Percentiles rank a stretch among this genome's conserved stretches.
These are phyloP conservation scores for Coemansia sp. DNA, from an alignment of 192 early-diverging fungal genomes.

Conservation along the genomic window DNA sequence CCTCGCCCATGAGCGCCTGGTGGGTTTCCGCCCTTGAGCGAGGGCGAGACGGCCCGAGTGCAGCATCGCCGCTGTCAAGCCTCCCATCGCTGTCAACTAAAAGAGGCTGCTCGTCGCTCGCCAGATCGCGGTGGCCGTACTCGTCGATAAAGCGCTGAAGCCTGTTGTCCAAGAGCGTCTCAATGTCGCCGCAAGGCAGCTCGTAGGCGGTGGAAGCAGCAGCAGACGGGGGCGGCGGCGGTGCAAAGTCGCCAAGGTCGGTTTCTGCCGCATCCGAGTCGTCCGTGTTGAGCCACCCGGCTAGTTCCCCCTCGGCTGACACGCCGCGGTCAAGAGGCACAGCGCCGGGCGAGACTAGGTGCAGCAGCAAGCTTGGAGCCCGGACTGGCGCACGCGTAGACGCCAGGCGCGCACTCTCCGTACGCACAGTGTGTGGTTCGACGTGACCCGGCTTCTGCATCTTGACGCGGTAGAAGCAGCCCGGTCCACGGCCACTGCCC, in stretches of 20 bases:
- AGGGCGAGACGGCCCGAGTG: background rate
- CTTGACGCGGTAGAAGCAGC: conserved; percentile 12
- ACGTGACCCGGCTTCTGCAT: conserved; percentile 15
- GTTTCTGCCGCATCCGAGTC: conserved; percentile 9
- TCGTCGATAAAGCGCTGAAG: conserved; percentile 19
- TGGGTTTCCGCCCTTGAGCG: background rate
- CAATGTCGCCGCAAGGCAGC: background rate
- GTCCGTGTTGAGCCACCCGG: conserved; percentile 20
- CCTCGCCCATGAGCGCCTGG: background rate
- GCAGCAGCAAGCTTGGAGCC: background rate
- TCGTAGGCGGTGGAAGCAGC: no score
- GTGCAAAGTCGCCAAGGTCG: conserved; percentile 1
- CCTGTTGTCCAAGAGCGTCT: conserved; percentile 16
- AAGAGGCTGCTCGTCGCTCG: background rate
- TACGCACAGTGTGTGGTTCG: conserved; percentile 2
- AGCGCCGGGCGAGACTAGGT: background rate
- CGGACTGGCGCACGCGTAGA: background rate
- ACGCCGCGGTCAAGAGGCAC: background rate
- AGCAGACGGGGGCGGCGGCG: background rate
- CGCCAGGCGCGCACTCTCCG: conserved; percentile 9
- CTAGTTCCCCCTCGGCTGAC: background rate
- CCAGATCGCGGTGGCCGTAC: conserved; percentile 9
- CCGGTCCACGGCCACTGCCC: background rate
- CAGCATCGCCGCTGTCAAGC: background rate
- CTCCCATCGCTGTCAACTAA: conserved; percentile 3